Base-by-base conservation (phyloP, 768 basidiomycete species). In the Xerocomellus amylosporus region DNA sequence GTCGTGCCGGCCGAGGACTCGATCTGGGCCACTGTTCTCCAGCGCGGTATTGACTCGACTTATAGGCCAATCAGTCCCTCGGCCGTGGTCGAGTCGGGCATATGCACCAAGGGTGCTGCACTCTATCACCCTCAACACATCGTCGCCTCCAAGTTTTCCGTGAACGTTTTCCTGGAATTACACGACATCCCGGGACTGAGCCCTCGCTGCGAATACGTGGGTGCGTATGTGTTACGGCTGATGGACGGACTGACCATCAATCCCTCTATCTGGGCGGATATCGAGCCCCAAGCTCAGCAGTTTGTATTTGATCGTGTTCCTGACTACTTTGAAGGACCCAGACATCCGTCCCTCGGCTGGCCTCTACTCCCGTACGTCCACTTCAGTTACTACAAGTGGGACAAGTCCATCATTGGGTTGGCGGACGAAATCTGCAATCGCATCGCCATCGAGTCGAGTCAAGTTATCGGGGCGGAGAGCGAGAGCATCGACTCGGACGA, bases 141-240 rank as follows among this genome's bases (percentile, higher is more conserved):
- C 26, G 52, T 57, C 8, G 58, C 58, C 13, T 55, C 59, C 17
- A 44, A 49, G 12, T 65, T 65, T 15, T 65, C 69, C 17, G 58
- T 69, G 2, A 71, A 71, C 41, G 43, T 69, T 0, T 69, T 69
- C 26, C 9, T 63, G 17, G 61, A 69, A 46, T 0, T 46, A 2
- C 34, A 48, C 5, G n/a, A 44, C 28, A 2, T 43, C 38, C 10
- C 17, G 2, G 44, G 39, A 13, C 8, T 17, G 8, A 10, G 34
- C 49, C 55, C 37, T 8, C 8, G 9, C 0, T 56, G 60, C 42
- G 39, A 64, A 43, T 69, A 71, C 41, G 5, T 69, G n/a, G 69
- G 67, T 49, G 60, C 63, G n/a, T 69, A 47, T 44, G 40, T 71
- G 5, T 36, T 71, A 2, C 46, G 56, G 19, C 8, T 30, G 8